These are phyloP conservation scores for Aureobasidium sp. DNA, from an alignment of 2,329 filamentous ascomycete genomes.

Conservation along the genomic window DNA sequence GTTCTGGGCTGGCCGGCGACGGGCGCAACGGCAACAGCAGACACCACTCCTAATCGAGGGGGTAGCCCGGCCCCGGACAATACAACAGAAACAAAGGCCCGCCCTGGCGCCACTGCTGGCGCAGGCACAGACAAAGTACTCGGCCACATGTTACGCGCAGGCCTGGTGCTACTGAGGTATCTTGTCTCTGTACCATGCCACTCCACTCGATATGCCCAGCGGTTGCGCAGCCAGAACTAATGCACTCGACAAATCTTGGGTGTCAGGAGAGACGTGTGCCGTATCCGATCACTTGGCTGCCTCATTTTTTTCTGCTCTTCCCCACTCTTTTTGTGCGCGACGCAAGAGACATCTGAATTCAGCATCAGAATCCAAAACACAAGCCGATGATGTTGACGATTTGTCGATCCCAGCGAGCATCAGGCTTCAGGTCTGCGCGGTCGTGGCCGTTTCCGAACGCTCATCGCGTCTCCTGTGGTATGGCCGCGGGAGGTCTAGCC, in stretches of 20 bases:
- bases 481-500: slow-evolving; percentile 1
- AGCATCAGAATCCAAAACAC: neutral
- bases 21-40: slow-evolving; percentile 11
- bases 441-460: slow-evolving; percentile 6
- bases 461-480: slow-evolving; percentile 5
- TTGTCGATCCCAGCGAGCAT: slow-evolving; percentile 1
- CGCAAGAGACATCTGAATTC: neutral
- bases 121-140: slow-evolving; percentile 9
- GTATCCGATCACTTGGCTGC: neutral
- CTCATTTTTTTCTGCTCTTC: neutral
- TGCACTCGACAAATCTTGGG: slow-evolving; percentile 3
- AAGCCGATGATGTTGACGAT: slow-evolving; percentile 1
- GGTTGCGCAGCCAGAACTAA: slow-evolving; percentile 6
- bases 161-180: slow-evolving; percentile 7
- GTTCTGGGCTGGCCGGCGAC: slow-evolving; percentile 10
- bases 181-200: slow-evolving; percentile 6
- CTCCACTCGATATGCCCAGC: neutral
- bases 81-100: slow-evolving; percentile 9
- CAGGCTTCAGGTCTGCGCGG: neutral
- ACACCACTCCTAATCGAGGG: slow-evolving; percentile 6
- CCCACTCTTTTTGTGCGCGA: neutral
- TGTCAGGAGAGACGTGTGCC: slow-evolving; percentile 3
- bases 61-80: slow-evolving; percentile 8
- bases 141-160: slow-evolving; percentile 2
- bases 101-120: neutral